Base-by-base conservation (phyloP, 2,329 filamentous ascomycete genomes). In the Periglandula ipomoeae region DNA sequence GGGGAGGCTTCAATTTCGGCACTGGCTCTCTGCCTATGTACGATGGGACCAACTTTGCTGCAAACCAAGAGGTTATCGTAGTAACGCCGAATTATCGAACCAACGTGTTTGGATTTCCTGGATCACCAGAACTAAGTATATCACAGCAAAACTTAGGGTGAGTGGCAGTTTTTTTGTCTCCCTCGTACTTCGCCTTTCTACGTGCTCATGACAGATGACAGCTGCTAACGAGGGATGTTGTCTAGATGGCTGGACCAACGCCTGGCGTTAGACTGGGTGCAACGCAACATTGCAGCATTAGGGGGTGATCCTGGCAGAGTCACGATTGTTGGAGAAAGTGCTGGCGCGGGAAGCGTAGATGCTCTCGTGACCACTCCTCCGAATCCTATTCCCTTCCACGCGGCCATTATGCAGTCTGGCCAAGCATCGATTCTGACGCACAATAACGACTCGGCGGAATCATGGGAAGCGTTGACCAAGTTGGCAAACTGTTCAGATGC, bases 301-400 rank as follows among this genome's bases (percentile, higher is more conserved):
- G 82, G 82, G 2, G 82, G 81, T 2, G 79, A 84, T 56, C 75
- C 79, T 0, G 61, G 63, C 1, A 78, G 76, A 51, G 78, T 83
- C 3, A 83, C 79, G 0, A 76, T 84, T 27, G 80, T 74, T 70
- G 80, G 81, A 1, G 74, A 82, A 55, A 71, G 67, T 2, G 73
- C 75, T 0, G 74, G 75, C 2, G 63, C 68, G 0, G 79, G 81
- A 40, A 81, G 77, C 0, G 77, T 80, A 49, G 52, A 48, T 30
- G 20, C 22, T n/a, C 40, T 48, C 13, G 40, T 48, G 26, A 44
- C 39, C 3, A 6, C 39, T 11, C 39, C 39, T 11, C 39, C 39
- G 5, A 13, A 38, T 7, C 46, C 46, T 3, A 7, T 37, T 3
- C 37, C 46, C 22, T 48, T 48, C 20, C 46, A 40, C 22, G 46